Evolutionary conservation across 768 basidiomycete species (phyloP).

Genomic region (Multifurca ochricompacta): DNA sequence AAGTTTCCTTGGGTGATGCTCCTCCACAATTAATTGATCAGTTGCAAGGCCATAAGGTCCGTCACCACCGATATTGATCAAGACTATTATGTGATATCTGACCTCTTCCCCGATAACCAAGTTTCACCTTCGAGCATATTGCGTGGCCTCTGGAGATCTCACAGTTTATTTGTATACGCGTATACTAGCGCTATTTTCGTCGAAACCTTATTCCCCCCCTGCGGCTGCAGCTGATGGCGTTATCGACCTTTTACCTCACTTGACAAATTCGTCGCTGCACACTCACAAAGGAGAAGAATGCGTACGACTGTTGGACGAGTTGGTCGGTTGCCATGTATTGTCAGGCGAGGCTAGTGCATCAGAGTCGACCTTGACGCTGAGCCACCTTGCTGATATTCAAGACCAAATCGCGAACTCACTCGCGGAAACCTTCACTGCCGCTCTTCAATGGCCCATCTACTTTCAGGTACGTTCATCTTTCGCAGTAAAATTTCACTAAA

Average conservation of each 20-base stretch:
- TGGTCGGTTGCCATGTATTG: slow-evolving; percentile 56
- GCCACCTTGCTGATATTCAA: slow-evolving; percentile 45
- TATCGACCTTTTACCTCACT: slow-evolving; percentile 61
- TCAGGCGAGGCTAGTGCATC: slow-evolving; percentile 19
- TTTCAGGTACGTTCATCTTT: slow-evolving; percentile 56
- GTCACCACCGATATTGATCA: slow-evolving; percentile 14
- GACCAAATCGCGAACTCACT: slow-evolving; percentile 57
- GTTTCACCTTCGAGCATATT: slow-evolving; percentile 94
- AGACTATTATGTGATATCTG: neutral
- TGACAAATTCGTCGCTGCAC: slow-evolving; percentile 92
- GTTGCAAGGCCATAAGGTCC: slow-evolving; percentile 53
- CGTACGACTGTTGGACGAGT: slow-evolving; percentile 75
- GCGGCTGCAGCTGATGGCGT: slow-evolving; percentile 20
- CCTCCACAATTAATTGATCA: slow-evolving; percentile 18
- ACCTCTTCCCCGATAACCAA: slow-evolving; percentile 27
- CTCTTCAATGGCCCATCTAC: slow-evolving; percentile 69
- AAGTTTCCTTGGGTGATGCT: slow-evolving; percentile 31
- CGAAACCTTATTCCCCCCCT: slow-evolving; percentile 56
- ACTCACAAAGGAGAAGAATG: slow-evolving; percentile 52
- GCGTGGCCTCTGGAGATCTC: slow-evolving; percentile 67
- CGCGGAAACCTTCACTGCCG: slow-evolving; percentile 80
- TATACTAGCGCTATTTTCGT: slow-evolving; percentile 84
- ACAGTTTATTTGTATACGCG: slow-evolving; percentile 74
- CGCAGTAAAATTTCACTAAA: neutral
- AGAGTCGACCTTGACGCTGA: slow-evolving; percentile 24